Base-by-base conservation (phyloP, 2,329 filamentous ascomycete species). In the Thielaviopsis populi region DNA sequence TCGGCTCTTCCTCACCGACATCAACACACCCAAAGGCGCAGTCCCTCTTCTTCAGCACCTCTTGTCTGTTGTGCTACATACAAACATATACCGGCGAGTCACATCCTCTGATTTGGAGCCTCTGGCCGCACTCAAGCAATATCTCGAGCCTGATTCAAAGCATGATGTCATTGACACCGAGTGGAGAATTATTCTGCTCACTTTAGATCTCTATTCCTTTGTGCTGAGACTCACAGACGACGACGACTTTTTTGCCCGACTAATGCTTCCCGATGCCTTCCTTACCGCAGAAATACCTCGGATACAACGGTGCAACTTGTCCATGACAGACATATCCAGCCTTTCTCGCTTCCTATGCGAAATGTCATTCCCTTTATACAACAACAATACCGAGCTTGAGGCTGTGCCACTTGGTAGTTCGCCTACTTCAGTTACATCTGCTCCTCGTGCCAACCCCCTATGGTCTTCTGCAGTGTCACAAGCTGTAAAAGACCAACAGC, bases 151-250 rank as follows among this genome's bases (percentile, higher is more conserved):
- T 13, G 11, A 10, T 1, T 53, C 8, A 13, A 30, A 41, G 4
- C 19, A 19, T 27, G 40, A 46, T 19, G 27, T 7, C 1, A 5
- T 2, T 13, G 48, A 53, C 15, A 81, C 85, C 68, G 90, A 97
- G 71, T 99, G 94, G 94, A 85, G 87, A 19, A 85, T 94, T 0
- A 83, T 96, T 50, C 78, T 97, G 0, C 80, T 99, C 0, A 97
- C 99, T 71, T 79, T 99, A 5, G 94, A 99, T 70, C 80, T 99
- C 0, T 99, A 96, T 72, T 90, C 88, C 1, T 97, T 97, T 71
- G 84, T 96, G 1, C 77, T 97, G 13, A 88, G 94, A 69, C 83
- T 97, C 41, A 95, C 92, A 72, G 94, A 99, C 69, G 94, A 99
- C 68, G 92, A 97, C 68, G 94, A 99, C 69, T 99, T 99, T 71